Percentiles rank a stretch among this genome's conserved stretches.
Evolutionary conservation across 1,139 yeast species (phyloP).

Genomic region (Kodamaea anthophila): DNA sequence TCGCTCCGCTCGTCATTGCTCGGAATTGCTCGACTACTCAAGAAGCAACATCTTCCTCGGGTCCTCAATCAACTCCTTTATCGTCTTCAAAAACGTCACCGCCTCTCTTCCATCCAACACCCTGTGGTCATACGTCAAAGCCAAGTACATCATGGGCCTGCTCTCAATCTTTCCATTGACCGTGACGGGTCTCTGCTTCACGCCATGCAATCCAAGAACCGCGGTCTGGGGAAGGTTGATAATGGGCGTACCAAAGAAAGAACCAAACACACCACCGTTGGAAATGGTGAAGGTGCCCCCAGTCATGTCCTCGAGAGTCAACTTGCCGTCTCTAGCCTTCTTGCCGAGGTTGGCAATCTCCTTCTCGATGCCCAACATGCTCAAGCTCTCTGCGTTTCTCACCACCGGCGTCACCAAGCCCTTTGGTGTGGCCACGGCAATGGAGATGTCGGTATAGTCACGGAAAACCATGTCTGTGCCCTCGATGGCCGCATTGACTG

Average conservation of each 20-base stretch:
- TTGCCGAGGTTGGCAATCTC: conserved; percentile 77
- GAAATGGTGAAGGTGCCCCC: conserved; percentile 99
- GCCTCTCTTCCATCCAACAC: conserved; percentile 99
- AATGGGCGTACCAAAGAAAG: conserved; percentile 96
- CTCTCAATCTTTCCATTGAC: conserved; percentile 93
- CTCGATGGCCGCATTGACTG: conserved; percentile 93
- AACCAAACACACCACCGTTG: conserved; percentile 98
- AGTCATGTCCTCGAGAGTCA: conserved; percentile 96
- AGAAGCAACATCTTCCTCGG: conserved; percentile 96
- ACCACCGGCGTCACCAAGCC: conserved; percentile 98
- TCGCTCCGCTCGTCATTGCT: not conserved
- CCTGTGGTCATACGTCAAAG: conserved; percentile 97
- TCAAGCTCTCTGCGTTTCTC: conserved; percentile 91
- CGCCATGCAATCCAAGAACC: conserved; percentile 95
- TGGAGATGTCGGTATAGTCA: conserved; percentile 91
- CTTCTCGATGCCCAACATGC: conserved; percentile 83
- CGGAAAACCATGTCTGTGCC: conserved; percentile 88
- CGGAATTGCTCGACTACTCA: conserved; percentile 25
- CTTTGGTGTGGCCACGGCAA: conserved; percentile 99
- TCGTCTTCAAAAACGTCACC: conserved; percentile 90
- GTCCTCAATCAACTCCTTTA: conserved; percentile 96
- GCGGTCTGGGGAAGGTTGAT: conserved; percentile 98
- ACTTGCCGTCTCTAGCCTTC: conserved; percentile 96
- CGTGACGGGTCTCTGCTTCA: conserved; percentile 95
- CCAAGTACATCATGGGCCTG: conserved; percentile 99